Evolutionary conservation across 176 grass and related monocot species (phyloP).

Genomic region (Aegilops tauschii): DNA sequence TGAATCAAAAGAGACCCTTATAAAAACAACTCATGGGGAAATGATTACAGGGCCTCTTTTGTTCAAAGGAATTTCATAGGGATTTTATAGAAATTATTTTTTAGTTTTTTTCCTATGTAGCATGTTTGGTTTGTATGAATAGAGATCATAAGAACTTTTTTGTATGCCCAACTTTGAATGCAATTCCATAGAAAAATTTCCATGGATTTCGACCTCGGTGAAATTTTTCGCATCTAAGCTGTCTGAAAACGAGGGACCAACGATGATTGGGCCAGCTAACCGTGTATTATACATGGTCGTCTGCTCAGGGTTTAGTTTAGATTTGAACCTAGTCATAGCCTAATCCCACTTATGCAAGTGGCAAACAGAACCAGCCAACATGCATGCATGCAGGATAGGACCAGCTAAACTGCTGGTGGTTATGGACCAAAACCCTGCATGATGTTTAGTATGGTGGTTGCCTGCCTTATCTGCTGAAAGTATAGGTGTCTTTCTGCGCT

Average conservation of each 20-base stretch:
- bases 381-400: not conserved
- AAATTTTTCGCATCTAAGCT: not conserved
- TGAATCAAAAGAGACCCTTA: too few species aligned
- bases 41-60: too few species aligned
- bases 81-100: too few species aligned
- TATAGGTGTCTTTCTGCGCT: too few species aligned
- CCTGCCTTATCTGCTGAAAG: slow-evolving; percentile 3
- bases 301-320: not conserved
- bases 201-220: not conserved
- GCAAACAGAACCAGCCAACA: not conserved
- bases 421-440: not conserved
- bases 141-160: too few species aligned
- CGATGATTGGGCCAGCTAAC: not conserved
- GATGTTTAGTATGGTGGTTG: not conserved
- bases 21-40: too few species aligned
- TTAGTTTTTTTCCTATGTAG: too few species aligned
- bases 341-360: not conserved
- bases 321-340: not conserved
- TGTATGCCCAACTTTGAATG: too few species aligned
- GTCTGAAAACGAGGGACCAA: not conserved
- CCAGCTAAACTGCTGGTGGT: not conserved
- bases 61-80: too few species aligned
- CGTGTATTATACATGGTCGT: not conserved
- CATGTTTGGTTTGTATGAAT: too few species aligned
- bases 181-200: not conserved